Evolutionary conservation across 2,329 filamentous ascomycete species (phyloP), one percentile per base, ranked within the genome.

Genomic region (Colletotrichum tofieldiae): DNA sequence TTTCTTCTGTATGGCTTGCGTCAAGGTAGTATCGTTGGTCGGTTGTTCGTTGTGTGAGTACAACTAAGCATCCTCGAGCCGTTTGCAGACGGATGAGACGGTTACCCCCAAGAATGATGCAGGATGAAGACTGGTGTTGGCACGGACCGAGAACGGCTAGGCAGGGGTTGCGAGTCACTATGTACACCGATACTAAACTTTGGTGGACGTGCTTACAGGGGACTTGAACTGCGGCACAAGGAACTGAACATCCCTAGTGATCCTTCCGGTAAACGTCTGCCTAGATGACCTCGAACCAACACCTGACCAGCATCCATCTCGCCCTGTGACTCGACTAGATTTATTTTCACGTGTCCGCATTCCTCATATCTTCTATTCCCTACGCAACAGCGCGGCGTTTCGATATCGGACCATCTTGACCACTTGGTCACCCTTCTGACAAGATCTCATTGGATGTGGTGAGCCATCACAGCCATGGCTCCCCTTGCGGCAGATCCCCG

Each of bases 401-500:
- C 20, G 23, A n/a, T 20, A 43, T n/a, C 23, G 18, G 5, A 32
- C 3, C 47, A 55, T 29, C 49, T 47, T 39, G 18, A 49, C 7
- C 37, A 32, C 26, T 35, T 14, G 14, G 6, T 18, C 16, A 18
- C 20, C n/a, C 35, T 23, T 39, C 26, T 35, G 4, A 8, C 41
- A 52, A 59, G 41, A 29, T 23, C 26, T 29, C 47, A 51, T 52
- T 35, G 59, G 26, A 70, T 70, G 59, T 29, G 51, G 65, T 71
- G 37, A 62, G 29, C n/a, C 39, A 55, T 63, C 20, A n/a, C 63
- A 65, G 77, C 18, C 67, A 89, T 90, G 88, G 86, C 88, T 69
- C 88, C 88, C 64, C 82, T 87, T 62, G 87, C 85, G 67, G 84
- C 83, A 45, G 88, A 90, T 73, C 88, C 88, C 60, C 85, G 87